Percentiles rank a stretch among this genome's conserved stretches.
phyloP scores from a whole-genome alignment of 1,139 yeast species.

The Sugiyamaella neomexicana region DNA sequence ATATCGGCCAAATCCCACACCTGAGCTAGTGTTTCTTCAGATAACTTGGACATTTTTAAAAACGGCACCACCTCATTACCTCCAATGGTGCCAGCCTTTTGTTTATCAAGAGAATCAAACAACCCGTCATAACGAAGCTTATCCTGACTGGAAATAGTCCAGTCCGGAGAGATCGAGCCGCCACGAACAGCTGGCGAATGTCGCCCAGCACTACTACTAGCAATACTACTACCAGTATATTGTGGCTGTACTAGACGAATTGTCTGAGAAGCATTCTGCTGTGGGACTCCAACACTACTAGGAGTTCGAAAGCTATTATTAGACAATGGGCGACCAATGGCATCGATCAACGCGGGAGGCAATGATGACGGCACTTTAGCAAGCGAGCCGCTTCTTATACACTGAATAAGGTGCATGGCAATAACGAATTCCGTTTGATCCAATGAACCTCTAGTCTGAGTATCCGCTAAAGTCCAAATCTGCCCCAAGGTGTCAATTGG shows the following conservation, averaged over 20 bases:
- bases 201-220: slow-evolving; percentile 12
- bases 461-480: slow-evolving; percentile 87
- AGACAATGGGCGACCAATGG: slow-evolving; percentile 30
- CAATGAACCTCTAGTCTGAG: slow-evolving; percentile 68
- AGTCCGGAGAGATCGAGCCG: slow-evolving; percentile 43
- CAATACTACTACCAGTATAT: slow-evolving; percentile 45
- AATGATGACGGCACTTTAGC: slow-evolving; percentile 67
- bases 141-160: slow-evolving; percentile 69
- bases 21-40: slow-evolving; percentile 80
- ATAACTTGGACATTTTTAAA: slow-evolving; percentile 81
- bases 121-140: slow-evolving; percentile 76
- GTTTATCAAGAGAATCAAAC: slow-evolving; percentile 73
- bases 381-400: slow-evolving; percentile 66
- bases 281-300: slow-evolving; percentile 3
- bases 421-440: slow-evolving; percentile 74
- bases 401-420: slow-evolving; percentile 95
- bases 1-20: slow-evolving; percentile 96
- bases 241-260: slow-evolving; percentile 20
- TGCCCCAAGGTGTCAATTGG: slow-evolving; percentile 76
- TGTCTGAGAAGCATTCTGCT: slow-evolving; percentile 1
- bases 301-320: slow-evolving; percentile 26
- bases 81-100: slow-evolving; percentile 60
- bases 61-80: slow-evolving; percentile 79
- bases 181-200: slow-evolving; percentile 20
- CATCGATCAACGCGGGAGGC: slow-evolving; percentile 48